Evolutionary conservation across 768 basidiomycete species (phyloP).

Genomic region (Phaffia tasmanica): DNA sequence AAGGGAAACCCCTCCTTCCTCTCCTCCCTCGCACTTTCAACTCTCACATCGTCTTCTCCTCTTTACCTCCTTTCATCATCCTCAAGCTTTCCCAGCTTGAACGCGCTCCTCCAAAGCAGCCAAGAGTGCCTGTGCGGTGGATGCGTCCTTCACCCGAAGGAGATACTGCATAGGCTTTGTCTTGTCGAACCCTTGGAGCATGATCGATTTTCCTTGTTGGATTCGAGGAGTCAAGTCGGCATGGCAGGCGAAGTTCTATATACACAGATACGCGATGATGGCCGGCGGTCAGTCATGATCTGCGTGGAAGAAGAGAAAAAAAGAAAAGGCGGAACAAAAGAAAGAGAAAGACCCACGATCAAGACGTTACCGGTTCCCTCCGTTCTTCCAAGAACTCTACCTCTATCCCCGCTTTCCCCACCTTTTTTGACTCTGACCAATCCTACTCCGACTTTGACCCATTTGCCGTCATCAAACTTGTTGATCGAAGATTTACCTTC

Average conservation of each 20-base stretch:
- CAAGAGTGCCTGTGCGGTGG: not conserved
- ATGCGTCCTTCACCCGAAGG: conserved; percentile 5
- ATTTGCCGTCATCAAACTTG: conserved; percentile 9
- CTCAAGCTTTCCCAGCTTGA: not conserved
- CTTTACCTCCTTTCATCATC: too few species aligned
- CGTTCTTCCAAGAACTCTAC: conserved; percentile 18
- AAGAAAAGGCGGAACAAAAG: not conserved
- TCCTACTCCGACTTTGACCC: conserved; percentile 21
- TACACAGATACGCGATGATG: not conserved
- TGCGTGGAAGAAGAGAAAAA: not conserved
- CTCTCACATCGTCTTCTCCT: too few species aligned
- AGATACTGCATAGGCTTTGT: conserved; percentile 7
- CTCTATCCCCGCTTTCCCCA: conserved; percentile 15
- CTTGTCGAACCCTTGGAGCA: conserved; percentile 14
- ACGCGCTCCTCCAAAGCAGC: conserved; percentile 8
- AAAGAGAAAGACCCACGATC: conserved; percentile 10
- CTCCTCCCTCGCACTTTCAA: too few species aligned
- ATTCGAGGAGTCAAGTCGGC: conserved; percentile 6
- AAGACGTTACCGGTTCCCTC: conserved; percentile 20
- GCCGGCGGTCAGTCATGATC: not conserved
- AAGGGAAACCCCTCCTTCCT: too few species aligned
- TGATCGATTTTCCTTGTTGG: conserved; percentile 6
- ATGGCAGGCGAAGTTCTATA: conserved; percentile 17
- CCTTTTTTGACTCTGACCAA: conserved; percentile 22
- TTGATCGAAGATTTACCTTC: conserved; percentile 13